A percentile compares a stretch with the other conserved stretches of the same genome.
Conservation (phyloP, 176 grass and related monocot species). For the Phragmites australis region DNA sequence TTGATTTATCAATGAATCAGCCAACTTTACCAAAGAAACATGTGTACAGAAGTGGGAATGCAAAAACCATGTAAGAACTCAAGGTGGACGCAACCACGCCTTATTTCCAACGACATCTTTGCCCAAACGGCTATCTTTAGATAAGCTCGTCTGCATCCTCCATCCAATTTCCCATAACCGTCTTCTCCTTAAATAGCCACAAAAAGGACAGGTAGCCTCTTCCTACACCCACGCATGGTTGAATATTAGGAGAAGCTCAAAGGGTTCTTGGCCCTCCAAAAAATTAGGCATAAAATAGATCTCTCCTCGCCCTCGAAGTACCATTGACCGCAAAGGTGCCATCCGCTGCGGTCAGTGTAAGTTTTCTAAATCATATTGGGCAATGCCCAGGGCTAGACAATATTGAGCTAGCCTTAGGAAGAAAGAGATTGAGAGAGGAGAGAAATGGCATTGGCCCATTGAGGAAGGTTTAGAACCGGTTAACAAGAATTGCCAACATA, state of each 20-base stretch:
- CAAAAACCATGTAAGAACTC: slow-evolving; percentile 1
- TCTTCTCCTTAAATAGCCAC: slow-evolving; percentile 42
- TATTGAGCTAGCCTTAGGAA: slow-evolving; percentile 32
- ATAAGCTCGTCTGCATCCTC: slow-evolving; percentile 26
- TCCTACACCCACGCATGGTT: slow-evolving; percentile 38
- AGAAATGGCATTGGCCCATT: slow-evolving; percentile 15
- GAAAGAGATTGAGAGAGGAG: slow-evolving; percentile 27
- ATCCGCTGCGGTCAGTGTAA: slow-evolving; percentile 32
- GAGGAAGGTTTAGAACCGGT: slow-evolving; percentile 20
- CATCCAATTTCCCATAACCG: slow-evolving; percentile 40
- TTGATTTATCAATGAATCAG: no score
- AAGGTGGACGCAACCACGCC: neutral
- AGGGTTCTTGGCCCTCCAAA: slow-evolving; percentile 34
- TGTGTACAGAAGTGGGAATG: neutral
- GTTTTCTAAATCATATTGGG: slow-evolving; percentile 12
- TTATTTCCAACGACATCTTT: slow-evolving; percentile 33
- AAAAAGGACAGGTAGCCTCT: slow-evolving; percentile 16
- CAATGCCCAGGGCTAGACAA: slow-evolving; percentile 24
- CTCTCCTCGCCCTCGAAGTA: slow-evolving; percentile 20
- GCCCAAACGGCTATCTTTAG: slow-evolving; percentile 49
- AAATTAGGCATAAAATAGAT: slow-evolving; percentile 41
- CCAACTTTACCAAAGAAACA: neutral
- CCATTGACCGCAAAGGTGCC: slow-evolving; percentile 35
- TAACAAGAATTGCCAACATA: slow-evolving; percentile 28
- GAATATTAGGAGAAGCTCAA: slow-evolving; percentile 35